Evolutionary conservation across 2,329 filamentous ascomycete genomes (phyloP), one percentile per base, ranked within the genome.

Genomic region (Chrysoporthe deuterocubensis): DNA sequence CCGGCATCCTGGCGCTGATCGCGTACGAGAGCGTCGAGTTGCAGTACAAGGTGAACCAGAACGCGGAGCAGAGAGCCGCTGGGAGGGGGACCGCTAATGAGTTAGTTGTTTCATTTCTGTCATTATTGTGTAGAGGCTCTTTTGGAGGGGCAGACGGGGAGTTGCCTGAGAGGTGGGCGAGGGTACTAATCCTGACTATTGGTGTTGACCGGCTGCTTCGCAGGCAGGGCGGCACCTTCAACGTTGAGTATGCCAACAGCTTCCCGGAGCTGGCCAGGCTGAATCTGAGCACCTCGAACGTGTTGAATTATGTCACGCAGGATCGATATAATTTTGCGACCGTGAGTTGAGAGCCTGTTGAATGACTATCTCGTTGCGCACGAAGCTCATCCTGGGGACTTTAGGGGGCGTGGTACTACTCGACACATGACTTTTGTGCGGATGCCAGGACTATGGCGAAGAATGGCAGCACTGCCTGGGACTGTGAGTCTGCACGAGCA

Each of bases 1-100:
- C 92, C 7, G 92, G 89, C 32, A 78, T 94, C n/a, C 75, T 96
- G 57, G 83, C 89, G 14, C 82, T 93, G 74, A 90, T 92, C 81
- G 87, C 90, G 13, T 89, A 89, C 75, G 93, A 96, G 80, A 88
- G 87, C 1, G 87, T 68, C 26, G 83, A 89, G 70, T 92, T 94
- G 80, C 83, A 86, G 73, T 94, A 87, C 84, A 92, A 90, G 78
- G 85, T 83, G 76, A 93, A 94, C 79, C 81, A 88, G 73, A 85
- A 77, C 73, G 76, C 76, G 2, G 81, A 79, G 42, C n/a, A 46
- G 26, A 46, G 44, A 21, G 75, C 78, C 0, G 82, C 85, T 0
- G 89, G 89, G 3, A 87, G 90, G 75, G 89, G 89, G 1, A 90
- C 89, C 4, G 75, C 74, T 65, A 79, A 79, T 72, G 76, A 78